Base-by-base conservation (phyloP, 495 filamentous ascomycete genomes). In the Aspergillus nanangensis region DNA sequence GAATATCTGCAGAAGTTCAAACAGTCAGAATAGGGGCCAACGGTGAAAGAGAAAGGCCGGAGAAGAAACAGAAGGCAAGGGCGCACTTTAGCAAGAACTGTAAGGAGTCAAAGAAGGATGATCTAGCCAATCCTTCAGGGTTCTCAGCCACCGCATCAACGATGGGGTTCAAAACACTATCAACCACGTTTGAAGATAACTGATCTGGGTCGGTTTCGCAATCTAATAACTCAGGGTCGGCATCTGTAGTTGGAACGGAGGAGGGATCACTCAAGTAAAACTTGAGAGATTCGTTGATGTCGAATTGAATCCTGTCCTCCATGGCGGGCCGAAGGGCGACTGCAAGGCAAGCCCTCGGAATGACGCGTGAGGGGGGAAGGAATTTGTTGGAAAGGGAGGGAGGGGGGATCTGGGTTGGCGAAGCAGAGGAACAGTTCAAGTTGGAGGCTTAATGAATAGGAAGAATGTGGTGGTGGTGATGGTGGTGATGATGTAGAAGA, bases 51-150 rank as follows among this genome's bases (percentile, higher is more conserved):
- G 43, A 61, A n/a, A n/a, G 61, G 57, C 77, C 61, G 57, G 49
- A 54, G 51, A 67, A 56, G 52, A 52, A 57, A 69, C 70, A 72
- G 69, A 75, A 80, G 65, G 70, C 79, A 73, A 81, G 80, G 61
- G 80, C 88, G 76, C 83, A 98, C 93, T 98, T 98, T 69, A 99
- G 75, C 29, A 99, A 71, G 60, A 95, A 94, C 58, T 96, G 91
- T 41, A 99, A 67, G 31, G 92, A 92, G 70, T 99, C 94, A 65
- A 96, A 89, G 45, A 81, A 76, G 8, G 81, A 80, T 52, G 83
- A 77, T 64, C 80, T 82, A 33, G 80, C 82, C 40, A 99, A 83
- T 43, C 86, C 85, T 57, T 95, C 93, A 21, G 92, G 90, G 57
- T 85, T 92, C 54, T 88, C 88, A 15, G 93, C 92, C 13, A 99